These are phyloP conservation scores for Endoconidiophora laricicola DNA, from an alignment of 2,329 filamentous ascomycete genomes.

Conservation along the genomic window DNA sequence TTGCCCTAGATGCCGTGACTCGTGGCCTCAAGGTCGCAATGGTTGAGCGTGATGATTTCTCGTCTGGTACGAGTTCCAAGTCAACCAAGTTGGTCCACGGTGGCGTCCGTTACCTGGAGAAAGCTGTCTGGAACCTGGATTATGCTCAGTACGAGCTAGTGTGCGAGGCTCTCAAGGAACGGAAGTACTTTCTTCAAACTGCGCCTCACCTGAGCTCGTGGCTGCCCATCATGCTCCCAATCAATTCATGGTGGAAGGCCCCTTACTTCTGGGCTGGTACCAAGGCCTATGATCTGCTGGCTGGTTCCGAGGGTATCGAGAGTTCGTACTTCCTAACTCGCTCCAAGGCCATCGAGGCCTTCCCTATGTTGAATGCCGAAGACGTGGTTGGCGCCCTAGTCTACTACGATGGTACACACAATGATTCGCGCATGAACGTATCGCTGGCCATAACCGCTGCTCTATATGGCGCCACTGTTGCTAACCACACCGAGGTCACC, in stretches of 20 bases:
- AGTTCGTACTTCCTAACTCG: slow-evolving; percentile 76
- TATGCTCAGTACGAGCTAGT: slow-evolving; percentile 58
- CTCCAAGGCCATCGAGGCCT: slow-evolving; percentile 72
- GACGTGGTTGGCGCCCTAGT: slow-evolving; percentile 67
- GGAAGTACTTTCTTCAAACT: slow-evolving; percentile 59
- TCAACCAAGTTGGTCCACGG: slow-evolving; percentile 66
- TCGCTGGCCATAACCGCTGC: slow-evolving; percentile 77
- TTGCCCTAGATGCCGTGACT: slow-evolving; percentile 55
- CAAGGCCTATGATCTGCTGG: slow-evolving; percentile 73
- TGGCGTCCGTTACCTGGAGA: slow-evolving; percentile 58
- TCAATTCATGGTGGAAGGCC: slow-evolving; percentile 62
- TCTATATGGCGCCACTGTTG: slow-evolving; percentile 67
- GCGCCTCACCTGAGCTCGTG: slow-evolving; percentile 57
- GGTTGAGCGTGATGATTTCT: slow-evolving; percentile 59
- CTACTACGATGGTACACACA: slow-evolving; percentile 85
- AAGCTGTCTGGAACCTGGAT: slow-evolving; percentile 60
- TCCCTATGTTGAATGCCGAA: slow-evolving; percentile 73
- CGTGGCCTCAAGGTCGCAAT: slow-evolving; percentile 55
- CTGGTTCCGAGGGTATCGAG: slow-evolving; percentile 74
- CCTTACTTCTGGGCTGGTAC: slow-evolving; percentile 64
- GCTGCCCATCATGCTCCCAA: slow-evolving; percentile 60
- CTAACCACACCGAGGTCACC: slow-evolving; percentile 73
- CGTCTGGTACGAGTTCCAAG: slow-evolving; percentile 56
- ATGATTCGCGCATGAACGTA: slow-evolving; percentile 85
- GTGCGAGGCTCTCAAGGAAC: slow-evolving; percentile 55